Evolutionary conservation across 2,329 filamentous ascomycete genomes (phyloP), one percentile per base, ranked within the genome.

Genomic region (Sphaerulina musiva): DNA sequence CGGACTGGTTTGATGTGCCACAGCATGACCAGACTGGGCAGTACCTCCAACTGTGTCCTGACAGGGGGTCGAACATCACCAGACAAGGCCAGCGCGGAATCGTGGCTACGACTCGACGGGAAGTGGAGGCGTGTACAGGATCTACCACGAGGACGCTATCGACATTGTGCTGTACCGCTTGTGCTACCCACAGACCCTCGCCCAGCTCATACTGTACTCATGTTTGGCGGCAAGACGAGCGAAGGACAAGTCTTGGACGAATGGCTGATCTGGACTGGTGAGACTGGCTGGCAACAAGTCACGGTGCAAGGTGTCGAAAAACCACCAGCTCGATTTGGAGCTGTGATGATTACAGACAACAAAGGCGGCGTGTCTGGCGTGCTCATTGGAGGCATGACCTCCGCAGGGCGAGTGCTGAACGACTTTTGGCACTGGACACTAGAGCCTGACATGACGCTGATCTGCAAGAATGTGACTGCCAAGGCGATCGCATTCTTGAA

Each of bases 41-140:
- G 76, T 34, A 66, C 61, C 5, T 70, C 72, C 20, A 80, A 80
- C 12, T 78, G 78, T 55, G 70, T 96, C 9, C 74, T 95, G 45
- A 78, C 81, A 31, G 91, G 92, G 23, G 92, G 92, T 4, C 80
- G 91, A 55, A 77, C 80, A n/a, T 92, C 89, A 6, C 90, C 91
- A 4, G 77, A 83, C 10, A 78, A 77, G 31, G 83, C 83, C 1
- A 74, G 89, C 41, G 74, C 75, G 36, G 87, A 93, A 68, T 90
- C 86, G 62, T 96, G 89, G 89, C 62, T 90, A 1, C 81, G 85
- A 59, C 76, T 79, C 49, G 78, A 78, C 48, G 76, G 76, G 31
- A 68, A 64, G 11, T 95, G 89, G 89, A 75, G 77, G 54, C 77
- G 75, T 59, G 78, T 81, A 11, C 76, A 84, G 55, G 78, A 81